Evolutionary conservation across 108 stramenopile species (phyloP).

Genomic region (Discostella stelligeroides): DNA sequence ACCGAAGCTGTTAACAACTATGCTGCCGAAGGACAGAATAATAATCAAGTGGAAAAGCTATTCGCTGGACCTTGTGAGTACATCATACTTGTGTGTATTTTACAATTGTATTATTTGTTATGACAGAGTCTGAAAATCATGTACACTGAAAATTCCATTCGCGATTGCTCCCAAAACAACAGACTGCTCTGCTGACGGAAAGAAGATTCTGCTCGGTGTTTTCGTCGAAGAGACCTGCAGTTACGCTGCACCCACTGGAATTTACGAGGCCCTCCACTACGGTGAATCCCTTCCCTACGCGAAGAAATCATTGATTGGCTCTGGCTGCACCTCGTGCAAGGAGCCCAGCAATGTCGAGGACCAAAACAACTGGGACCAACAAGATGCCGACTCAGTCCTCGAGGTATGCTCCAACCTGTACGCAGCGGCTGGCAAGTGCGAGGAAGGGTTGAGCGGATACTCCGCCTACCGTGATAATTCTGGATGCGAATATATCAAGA

Average conservation of each 20-base stretch:
- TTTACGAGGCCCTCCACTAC: constrained; percentile 62
- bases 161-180: neutral
- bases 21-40: constrained; percentile 56
- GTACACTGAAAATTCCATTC: neutral
- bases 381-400: constrained; percentile 46
- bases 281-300: constrained; percentile 53
- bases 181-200: constrained; percentile 65
- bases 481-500: constrained; percentile 56
- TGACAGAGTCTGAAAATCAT: too few species aligned
- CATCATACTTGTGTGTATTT: too few species aligned
- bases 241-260: constrained; percentile 45
- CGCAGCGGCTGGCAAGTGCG: constrained; percentile 82
- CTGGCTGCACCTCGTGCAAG: constrained; percentile 75
- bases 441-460: constrained; percentile 58
- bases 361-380: constrained; percentile 36
- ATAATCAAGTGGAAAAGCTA: constrained; percentile 50
- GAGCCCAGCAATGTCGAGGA: constrained; percentile 49
- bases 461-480: constrained; percentile 53
- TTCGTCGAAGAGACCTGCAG: constrained; percentile 76
- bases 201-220: constrained; percentile 67
- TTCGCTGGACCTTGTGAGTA: constrained; percentile 38
- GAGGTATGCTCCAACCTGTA: constrained; percentile 76
- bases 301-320: constrained; percentile 33
- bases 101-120: too few species aligned
- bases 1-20: constrained; percentile 54